Evolutionary conservation across 1,139 yeast species (phyloP).

Genomic region (Suhomyces ambrosiae): DNA sequence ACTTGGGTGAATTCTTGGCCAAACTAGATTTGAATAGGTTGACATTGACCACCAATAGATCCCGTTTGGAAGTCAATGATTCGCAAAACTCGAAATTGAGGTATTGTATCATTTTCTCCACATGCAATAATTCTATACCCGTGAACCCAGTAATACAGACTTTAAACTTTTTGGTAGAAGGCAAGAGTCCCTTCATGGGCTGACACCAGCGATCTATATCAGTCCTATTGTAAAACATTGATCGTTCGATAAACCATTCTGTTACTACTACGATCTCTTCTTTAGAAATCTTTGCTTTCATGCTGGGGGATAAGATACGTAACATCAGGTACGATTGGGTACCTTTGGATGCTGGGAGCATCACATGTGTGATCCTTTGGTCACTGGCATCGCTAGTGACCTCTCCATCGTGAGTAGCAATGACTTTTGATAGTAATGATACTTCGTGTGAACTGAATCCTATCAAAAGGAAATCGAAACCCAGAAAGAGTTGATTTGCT

Average conservation of each 20-base stretch:
- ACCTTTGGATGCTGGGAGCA: slow-evolving; percentile 45
- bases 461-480: slow-evolving; percentile 37
- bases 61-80: slow-evolving; percentile 57
- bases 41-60: slow-evolving; percentile 64
- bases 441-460: slow-evolving; percentile 42
- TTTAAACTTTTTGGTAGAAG: slow-evolving; percentile 40
- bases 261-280: slow-evolving; percentile 48
- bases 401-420: slow-evolving; percentile 47
- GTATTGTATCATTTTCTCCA: slow-evolving; percentile 60
- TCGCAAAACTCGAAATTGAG: slow-evolving; percentile 55
- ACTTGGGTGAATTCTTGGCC: slow-evolving; percentile 40
- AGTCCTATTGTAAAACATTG: slow-evolving; percentile 60
- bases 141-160: slow-evolving; percentile 78
- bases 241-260: slow-evolving; percentile 87
- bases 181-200: slow-evolving; percentile 50
- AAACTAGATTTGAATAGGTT: slow-evolving; percentile 46
- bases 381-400: slow-evolving; percentile 25
- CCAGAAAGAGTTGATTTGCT: slow-evolving; percentile 29
- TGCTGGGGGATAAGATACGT: slow-evolving; percentile 26
- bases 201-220: slow-evolving; percentile 71
- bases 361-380: slow-evolving; percentile 36
- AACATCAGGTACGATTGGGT: slow-evolving; percentile 28
- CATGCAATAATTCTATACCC: slow-evolving; percentile 79
- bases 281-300: slow-evolving; percentile 25
- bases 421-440: slow-evolving; percentile 36